Evolutionary conservation across 192 early-diverging fungal genomes (phyloP), one percentile per base, ranked within the genome.

Genomic region (Backusella westeae): DNA sequence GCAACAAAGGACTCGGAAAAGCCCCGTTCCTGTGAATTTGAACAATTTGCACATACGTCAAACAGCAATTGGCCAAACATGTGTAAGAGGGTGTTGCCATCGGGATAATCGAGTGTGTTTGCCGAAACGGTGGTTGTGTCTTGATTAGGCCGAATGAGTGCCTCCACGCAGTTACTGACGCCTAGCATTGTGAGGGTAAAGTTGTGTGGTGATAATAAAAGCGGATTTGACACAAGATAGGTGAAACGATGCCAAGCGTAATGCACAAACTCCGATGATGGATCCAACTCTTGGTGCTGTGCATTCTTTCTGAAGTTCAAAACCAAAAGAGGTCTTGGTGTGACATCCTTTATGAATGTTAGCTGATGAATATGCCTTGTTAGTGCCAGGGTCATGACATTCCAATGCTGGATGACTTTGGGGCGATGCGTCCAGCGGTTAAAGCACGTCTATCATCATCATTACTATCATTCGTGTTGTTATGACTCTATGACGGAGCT

Each of bases 21-120:
- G 10, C 94, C 93, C 23, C 80, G 72, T 67, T 85, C 80, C 46
- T 85, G 78, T 29, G 70, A 74, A 53, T 80, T 77, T 2, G 42
- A 34, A 38, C 82, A 49, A 34, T 75, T 67, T 23, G 81, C 53
- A 12, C 69, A 86, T 0, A 90, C 91, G 36, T 93, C 90, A 88
- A 95, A 95, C 14, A 96, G 82, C 88, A 90, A 93, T 0, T 78
- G 59, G 1, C 93, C 93, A 89, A 95, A 94, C 91, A 95, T 94
- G 72, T 90, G 82, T 65, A 96, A 85, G 4, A 96, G 69, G 0
- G 92, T 93, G 69, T 94, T 95, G 14, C 92, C 93, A 79, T 94
- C 85, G 1, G 90, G 86, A 21, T 83, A 78, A 0, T 69, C 35
- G 21, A 26, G 26, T 26, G 21, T 21, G 21, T 67, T 46, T 7